A percentile compares a stretch with the other conserved stretches of the same genome.
Conservation (phyloP, 140 eudicot species). For the Stevia rebaudiana region DNA sequence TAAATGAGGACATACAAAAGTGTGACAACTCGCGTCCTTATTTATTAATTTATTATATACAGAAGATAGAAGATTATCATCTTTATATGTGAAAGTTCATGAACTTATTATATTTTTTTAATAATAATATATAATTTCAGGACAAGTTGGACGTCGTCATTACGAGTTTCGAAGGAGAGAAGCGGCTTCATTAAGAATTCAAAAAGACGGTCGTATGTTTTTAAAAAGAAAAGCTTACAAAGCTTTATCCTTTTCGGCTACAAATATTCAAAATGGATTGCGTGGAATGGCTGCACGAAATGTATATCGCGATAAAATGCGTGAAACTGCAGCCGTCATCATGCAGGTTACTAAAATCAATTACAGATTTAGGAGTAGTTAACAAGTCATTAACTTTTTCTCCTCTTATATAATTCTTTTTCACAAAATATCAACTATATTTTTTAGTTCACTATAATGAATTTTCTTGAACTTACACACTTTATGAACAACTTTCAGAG, state of each 20-base stretch:
- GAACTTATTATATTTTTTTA: constrained; percentile 2
- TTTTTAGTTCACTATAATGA: no score
- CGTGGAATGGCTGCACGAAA: constrained; percentile 73
- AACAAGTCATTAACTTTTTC: constrained; percentile 7
- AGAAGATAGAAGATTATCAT: no score
- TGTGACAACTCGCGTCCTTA: no score
- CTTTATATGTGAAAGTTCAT: neutral
- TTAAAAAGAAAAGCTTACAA: constrained; percentile 51
- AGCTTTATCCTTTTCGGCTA: constrained; percentile 41
- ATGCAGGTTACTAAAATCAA: constrained; percentile 52
- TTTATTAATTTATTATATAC: no score
- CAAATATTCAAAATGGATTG: constrained; percentile 57
- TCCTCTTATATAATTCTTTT: neutral
- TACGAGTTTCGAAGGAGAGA: constrained; percentile 55
- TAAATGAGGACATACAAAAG: no score
- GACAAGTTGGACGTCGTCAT: constrained; percentile 48
- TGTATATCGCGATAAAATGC: constrained; percentile 43
- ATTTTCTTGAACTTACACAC: constrained; percentile 17
- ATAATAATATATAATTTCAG: constrained; percentile 35
- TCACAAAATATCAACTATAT: no score
- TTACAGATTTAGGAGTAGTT: neutral
- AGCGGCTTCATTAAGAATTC: constrained; percentile 63
- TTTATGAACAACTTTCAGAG: constrained; percentile 37
- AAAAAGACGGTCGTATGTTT: constrained; percentile 59
- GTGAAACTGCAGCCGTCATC: constrained; percentile 48